Evolutionary conservation across 2,329 filamentous ascomycete genomes (phyloP).

Genomic region (Penicillium sp.): DNA sequence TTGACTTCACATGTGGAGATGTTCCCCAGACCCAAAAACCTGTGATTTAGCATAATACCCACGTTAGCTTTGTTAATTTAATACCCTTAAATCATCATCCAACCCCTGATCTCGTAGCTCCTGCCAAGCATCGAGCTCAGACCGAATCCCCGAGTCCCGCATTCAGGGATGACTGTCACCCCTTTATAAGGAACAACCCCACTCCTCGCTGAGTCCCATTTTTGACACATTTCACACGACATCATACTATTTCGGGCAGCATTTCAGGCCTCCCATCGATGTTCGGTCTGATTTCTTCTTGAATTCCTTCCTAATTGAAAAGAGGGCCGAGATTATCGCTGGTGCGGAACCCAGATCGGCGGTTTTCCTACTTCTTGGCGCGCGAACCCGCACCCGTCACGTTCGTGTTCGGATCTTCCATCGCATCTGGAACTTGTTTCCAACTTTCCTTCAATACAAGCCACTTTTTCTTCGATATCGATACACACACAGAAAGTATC

Average conservation of each 20-base stretch:
- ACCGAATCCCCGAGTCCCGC: slow-evolving; percentile 3
- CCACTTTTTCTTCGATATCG: not conserved
- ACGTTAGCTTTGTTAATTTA: slow-evolving; percentile 9
- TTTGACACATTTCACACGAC: not conserved
- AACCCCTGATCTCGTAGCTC: not conserved
- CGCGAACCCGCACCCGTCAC: not conserved
- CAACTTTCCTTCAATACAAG: not conserved
- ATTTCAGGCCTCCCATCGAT: not conserved
- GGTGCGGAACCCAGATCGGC: not conserved
- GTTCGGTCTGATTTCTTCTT: not conserved
- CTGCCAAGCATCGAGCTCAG: slow-evolving; percentile 10
- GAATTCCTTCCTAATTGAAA: not conserved
- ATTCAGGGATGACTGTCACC: slow-evolving; percentile 6
- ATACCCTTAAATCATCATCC: not conserved
- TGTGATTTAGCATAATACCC: slow-evolving; percentile 30
- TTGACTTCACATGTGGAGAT: slow-evolving; percentile 21
- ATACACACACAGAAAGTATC: not conserved
- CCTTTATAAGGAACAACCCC: not conserved
- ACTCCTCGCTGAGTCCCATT: not conserved
- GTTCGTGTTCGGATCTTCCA: not conserved
- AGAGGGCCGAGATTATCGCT: not conserved
- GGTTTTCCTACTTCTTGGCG: not conserved
- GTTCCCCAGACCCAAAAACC: slow-evolving; percentile 13
- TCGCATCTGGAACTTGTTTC: not conserved
- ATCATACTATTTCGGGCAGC: not conserved